Base-by-base conservation (phyloP, 148 eudicot genomes). In the Silene conica region DNA sequence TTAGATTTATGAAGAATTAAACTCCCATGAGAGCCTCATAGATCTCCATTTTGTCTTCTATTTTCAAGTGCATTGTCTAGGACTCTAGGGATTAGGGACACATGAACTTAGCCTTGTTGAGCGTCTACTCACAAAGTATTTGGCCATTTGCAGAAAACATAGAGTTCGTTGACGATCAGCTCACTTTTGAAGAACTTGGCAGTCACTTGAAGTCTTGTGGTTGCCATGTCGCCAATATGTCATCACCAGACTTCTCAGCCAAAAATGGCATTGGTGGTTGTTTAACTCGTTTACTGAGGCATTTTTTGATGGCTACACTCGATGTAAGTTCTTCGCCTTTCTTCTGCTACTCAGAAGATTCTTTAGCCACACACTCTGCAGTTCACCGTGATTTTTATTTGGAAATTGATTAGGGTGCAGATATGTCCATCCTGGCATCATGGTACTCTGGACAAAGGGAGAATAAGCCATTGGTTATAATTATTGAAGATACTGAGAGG, bases 141-240 rank as follows among this genome's bases (percentile, higher is more conserved):
- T 14, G 6, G 5, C 21, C 22, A 67, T 50, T 65, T 77, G 79
- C 87, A 95, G 98, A 86, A 73, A 95, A 90, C 78, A 83, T 95
- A 82, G 99, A 95, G 75, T 85, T 87, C 71, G 97, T 95, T 69
- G 98, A 95, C 78, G 96, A 95, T 81, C 84, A 92, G 67, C 79
- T 84, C 80, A 92, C 93, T 18, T 92, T 92, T 79, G 89, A 83
- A 80, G 89, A 95, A 58, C 97, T 95, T 80, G 90, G 89, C 65
- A 78, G 75, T 56, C 87, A 89, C 84, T 77, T 95, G 80, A 89
- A 78, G 82, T 90, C 91, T 60, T 71, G 67, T 54, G 97, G 93
- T 60, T 89, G 89, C 78, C 83, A 85, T 64, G 99, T 95, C 59
- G 97, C 97, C 74, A 86, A 86, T 22, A 91, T 95, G 80, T 88